Conservation (phyloP, 805 yeast species). For the Debaryomyces maramus region DNA sequence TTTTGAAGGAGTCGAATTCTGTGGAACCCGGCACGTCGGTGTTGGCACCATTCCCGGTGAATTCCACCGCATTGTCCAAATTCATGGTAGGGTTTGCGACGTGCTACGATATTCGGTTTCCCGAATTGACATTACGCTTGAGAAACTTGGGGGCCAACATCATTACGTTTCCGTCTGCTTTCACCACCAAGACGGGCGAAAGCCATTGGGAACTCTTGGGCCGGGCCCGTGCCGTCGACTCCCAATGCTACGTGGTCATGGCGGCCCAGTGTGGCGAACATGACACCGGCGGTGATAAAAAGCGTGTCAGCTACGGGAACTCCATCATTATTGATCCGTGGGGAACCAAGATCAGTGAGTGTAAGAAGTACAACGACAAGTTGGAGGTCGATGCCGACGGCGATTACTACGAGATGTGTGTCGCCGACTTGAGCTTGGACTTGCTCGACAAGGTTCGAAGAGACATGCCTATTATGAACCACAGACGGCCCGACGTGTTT, state of each 20-base stretch:
- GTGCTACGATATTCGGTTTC: conserved; percentile 87
- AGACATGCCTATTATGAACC: conserved; percentile 78
- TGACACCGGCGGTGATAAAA: conserved; percentile 46
- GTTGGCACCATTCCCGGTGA: conserved; percentile 56
- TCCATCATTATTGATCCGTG: conserved; percentile 88
- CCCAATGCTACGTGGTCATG: conserved; percentile 83
- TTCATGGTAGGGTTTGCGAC: conserved; percentile 66
- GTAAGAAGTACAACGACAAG: conserved; percentile 28
- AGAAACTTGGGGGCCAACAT: conserved; percentile 73
- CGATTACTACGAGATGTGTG: conserved; percentile 43
- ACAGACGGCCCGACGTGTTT: conserved; percentile 64
- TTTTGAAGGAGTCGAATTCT: conserved; percentile 70
- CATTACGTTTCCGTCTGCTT: conserved; percentile 85
- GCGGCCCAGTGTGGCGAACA: conserved; percentile 88
- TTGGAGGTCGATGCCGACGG: conserved; percentile 27
- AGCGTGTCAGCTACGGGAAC: conserved; percentile 82
- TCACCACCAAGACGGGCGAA: conserved; percentile 86
- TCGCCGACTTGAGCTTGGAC: conserved; percentile 66
- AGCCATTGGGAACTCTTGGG: conserved; percentile 88
- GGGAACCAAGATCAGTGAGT: conserved; percentile 72
- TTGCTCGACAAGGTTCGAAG: conserved; percentile 51
- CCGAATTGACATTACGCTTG: conserved; percentile 69
- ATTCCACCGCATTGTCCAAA: neutral
- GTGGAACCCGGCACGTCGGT: conserved; percentile 75
- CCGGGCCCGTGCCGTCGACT: conserved; percentile 81